Base-by-base conservation (phyloP, 805 yeast species). In the Teunomyces kruisii region DNA sequence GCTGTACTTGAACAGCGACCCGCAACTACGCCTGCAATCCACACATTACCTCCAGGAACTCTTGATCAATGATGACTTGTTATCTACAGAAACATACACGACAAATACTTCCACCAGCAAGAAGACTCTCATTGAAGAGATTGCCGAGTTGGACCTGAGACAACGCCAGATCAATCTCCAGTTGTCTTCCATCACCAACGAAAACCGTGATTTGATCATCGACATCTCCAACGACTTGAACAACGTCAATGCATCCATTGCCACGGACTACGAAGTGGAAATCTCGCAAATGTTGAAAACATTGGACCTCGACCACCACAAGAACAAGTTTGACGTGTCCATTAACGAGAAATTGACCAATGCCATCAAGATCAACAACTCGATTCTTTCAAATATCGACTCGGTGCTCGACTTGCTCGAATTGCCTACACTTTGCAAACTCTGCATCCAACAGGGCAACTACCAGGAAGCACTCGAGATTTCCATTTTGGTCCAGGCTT, bases 401-500 rank as follows among this genome's bases (percentile, higher is more conserved):
- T 79, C 82, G 32, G 73, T 91, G 9, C 76, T 85, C 48, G 96
- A 88, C 55, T 76, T 91, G 8, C 69, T 92, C 52, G 96, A 88
- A 57, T 68, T 94, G 28, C 97, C 99, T 1, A 76, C 95, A 1
- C 62, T 92, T 39, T 83, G 92, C 28, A 76, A 83, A 39, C 81
- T 91, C n/a, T 88, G 97, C 64, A 88, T 91, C 9, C 74, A 80
- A 39, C 84, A 86, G 39, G 96, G 96, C 0, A 87, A 86, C 57
- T 94, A 91, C 59, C 86, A 89, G 28, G 96, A 90, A 57, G 90
- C 97, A 8, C 76, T 92, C 29, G 96, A 92, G 60, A 78, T 92
- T 10, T 85, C 90, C 9, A 77, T 86, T 26, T 82, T 87, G 55
- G 81, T 86, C 0, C 77, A 84, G 50, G 75, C 95, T 44, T 69